Evolutionary conservation across 768 basidiomycete genomes (phyloP).

Genomic region (Coprinellus micaceus): DNA sequence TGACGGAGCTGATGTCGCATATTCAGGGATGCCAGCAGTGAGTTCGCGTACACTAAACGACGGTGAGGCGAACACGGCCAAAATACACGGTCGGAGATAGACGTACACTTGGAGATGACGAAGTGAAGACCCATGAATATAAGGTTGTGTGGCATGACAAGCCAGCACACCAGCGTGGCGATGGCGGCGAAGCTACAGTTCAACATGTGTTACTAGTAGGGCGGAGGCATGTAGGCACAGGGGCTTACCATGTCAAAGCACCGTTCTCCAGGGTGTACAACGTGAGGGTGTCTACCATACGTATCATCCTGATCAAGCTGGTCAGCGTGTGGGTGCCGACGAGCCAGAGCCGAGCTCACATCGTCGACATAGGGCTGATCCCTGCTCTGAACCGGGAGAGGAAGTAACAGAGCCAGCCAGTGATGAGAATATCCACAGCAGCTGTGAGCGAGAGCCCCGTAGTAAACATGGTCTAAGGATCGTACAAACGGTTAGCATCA

Average conservation of each 20-base stretch:
- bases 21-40: conserved; percentile 26
- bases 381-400: conserved; percentile 36
- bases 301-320: conserved; percentile 35
- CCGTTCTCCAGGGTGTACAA: conserved; percentile 54
- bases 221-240: background rate
- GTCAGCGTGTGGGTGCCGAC: background rate
- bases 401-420: conserved; percentile 40
- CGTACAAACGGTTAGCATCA: conserved; percentile 10
- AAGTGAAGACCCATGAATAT: conserved; percentile 47
- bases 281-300: conserved; percentile 44
- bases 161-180: conserved; percentile 42
- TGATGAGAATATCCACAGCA: conserved; percentile 47
- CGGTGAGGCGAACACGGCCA: background rate
- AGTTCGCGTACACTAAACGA: conserved; percentile 33
- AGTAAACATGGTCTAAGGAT: conserved; percentile 43
- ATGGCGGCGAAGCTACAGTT: conserved; percentile 35
- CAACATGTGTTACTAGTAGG: background rate
- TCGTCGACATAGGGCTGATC: conserved; percentile 32
- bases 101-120: conserved; percentile 43
- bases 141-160: conserved; percentile 38
- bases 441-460: conserved; percentile 48
- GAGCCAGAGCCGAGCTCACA: background rate
- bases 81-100: background rate
- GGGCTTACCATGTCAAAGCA: conserved; percentile 41
- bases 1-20: conserved; percentile 7